Conservation (phyloP, 257 asterid genomes). For the Marsdenia floribunda region DNA sequence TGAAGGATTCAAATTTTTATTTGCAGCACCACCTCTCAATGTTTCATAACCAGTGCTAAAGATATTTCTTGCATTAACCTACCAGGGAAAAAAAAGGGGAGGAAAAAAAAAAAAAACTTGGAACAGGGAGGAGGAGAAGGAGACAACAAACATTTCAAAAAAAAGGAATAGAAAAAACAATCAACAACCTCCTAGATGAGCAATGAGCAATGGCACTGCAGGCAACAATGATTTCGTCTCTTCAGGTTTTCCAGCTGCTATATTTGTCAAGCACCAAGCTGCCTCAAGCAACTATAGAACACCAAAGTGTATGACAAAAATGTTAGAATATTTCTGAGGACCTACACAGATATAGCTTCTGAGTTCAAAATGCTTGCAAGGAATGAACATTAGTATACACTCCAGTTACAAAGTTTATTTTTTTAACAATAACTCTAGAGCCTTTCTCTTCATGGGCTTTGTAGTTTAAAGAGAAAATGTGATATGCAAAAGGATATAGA, state of each 20-base stretch:
- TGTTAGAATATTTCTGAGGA: not conserved
- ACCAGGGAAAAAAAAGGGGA: not conserved
- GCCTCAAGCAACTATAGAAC: slow-evolving; percentile 85
- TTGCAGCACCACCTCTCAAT: not conserved
- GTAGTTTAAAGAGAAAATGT: not conserved
- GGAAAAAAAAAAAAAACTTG: not conserved
- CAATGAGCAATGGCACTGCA: slow-evolving; percentile 85
- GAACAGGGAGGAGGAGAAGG: not conserved
- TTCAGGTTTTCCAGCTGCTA: slow-evolving; percentile 92
- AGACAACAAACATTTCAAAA: slow-evolving; percentile 7
- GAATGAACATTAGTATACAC: not conserved
- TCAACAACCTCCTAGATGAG: slow-evolving; percentile 91
- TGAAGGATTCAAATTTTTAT: not conserved
- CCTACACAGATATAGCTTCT: not conserved
- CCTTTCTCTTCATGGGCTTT: not conserved
- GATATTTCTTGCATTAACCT: not conserved
- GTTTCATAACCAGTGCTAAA: not conserved
- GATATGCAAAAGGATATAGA: not conserved
- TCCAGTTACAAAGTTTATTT: not conserved
- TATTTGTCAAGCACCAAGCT: slow-evolving; percentile 98
- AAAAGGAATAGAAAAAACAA: slow-evolving; percentile 18
- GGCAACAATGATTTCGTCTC: slow-evolving; percentile 87
- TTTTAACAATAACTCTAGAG: not conserved
- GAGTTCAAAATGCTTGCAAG: not conserved
- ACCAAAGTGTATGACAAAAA: slow-evolving; percentile 2